These are phyloP conservation scores for Penicillium verrucosum DNA, from an alignment of 2,329 filamentous ascomycete genomes.

Conservation along the genomic window DNA sequence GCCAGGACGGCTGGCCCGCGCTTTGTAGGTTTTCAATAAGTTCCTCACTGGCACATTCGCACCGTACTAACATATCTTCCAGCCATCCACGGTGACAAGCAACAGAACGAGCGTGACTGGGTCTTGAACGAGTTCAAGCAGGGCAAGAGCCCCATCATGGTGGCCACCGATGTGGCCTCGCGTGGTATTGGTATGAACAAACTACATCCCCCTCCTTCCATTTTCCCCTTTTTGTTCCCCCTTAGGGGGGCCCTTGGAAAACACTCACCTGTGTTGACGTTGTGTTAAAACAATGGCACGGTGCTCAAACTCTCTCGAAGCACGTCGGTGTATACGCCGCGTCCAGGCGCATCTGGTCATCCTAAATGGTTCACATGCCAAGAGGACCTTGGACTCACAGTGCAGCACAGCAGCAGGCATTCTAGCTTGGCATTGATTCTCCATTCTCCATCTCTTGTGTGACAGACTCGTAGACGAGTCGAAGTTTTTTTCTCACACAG, in stretches of 20 bases:
- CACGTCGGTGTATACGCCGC: constrained; percentile 85
- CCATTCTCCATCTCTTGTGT: constrained; percentile 69
- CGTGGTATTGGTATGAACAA: constrained; percentile 99
- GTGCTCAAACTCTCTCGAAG: constrained; percentile 91
- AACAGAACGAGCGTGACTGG: constrained; percentile 99
- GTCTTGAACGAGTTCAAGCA: constrained; percentile 99
- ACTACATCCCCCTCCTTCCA: constrained; percentile 47
- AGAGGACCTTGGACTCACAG: constrained; percentile 83
- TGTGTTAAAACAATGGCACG: constrained; percentile 60
- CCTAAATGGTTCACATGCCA: constrained; percentile 68
- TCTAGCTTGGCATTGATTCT: constrained; percentile 48
- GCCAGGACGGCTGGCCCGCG: constrained; percentile 96
- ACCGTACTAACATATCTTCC: constrained; percentile 37
- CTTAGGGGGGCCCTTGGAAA: constrained; percentile 33
- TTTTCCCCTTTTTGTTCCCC: constrained; percentile 31
- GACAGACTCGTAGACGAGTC: constrained; percentile 66
- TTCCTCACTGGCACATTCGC: neutral
- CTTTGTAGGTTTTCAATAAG: constrained; percentile 64
- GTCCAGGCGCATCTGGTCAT: constrained; percentile 82
- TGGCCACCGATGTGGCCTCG: constrained; percentile 98
- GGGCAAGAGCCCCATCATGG: constrained; percentile 99
- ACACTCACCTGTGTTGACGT: constrained; percentile 48
- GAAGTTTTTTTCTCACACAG: constrained; percentile 63
- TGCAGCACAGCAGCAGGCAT: constrained; percentile 70
- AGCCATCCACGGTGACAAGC: constrained; percentile 99